Base-by-base conservation (phyloP, 208 protist genomes). In the Angomonas desouzai region DNA sequence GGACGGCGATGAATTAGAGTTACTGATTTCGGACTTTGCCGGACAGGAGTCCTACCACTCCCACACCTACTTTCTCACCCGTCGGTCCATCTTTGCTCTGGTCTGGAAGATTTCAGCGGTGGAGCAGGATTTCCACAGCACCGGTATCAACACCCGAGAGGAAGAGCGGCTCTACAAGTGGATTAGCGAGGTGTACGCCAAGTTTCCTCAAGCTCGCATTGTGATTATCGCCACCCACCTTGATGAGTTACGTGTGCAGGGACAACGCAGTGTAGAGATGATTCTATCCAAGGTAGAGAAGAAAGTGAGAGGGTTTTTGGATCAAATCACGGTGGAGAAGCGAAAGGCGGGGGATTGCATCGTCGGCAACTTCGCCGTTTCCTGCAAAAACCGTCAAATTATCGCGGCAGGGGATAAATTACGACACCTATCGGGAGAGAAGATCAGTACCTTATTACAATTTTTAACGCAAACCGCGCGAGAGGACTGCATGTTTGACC, bases 51-150 rank as follows among this genome's bases (percentile, higher is more conserved):
- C 75, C 28, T 94, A 96, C 75, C 85, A 93, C 76, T 89, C 85
- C 1, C 83, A 96, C 67, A 90, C 76, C 18, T 83, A 76, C 38
- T 96, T 96, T 48, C 78, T 96, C 27, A 92, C 88, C 2, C 70
- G 85, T 62, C 85, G 86, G 53, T 84, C 86, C 56, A 81, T 96
- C 51, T 94, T 94, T 76, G 69, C 76, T 27, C 73, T 96, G 23
- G 89, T 96, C 38, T 96, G 91, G 89, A 94, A 94, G 66, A 78
- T 96, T 22, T 96, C 85, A 16, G 81, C 79, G 32, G 74, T 93
- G 33, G 87, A 94, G 70, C 85, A 93, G 69, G 85, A 89, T 66
- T 91, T 85, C 70, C 76, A 85, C 49, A 85, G 74, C 68, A 83
- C 67, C 51, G 84, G 86, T 58, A 94, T 94, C 69, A 90, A 79